Percentiles rank a stretch among this genome's conserved stretches.
phyloP scores from a whole-genome alignment of 208 protist species.

The Willaertia magna region DNA sequence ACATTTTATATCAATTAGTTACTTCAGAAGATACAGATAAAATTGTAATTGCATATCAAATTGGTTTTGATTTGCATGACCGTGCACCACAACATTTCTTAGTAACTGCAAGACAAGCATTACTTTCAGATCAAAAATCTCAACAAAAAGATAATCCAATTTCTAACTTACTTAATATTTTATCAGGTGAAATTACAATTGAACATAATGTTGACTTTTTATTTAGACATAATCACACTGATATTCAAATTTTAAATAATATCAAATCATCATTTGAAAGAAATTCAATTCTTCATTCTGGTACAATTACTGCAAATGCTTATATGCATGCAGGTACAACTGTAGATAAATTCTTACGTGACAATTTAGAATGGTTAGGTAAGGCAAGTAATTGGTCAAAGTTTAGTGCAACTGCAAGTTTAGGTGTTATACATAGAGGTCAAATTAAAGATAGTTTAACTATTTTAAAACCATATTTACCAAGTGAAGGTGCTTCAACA shows the following conservation, averaged over 20 bases:
- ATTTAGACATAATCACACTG: constrained; percentile 75
- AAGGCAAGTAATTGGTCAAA: constrained; percentile 91
- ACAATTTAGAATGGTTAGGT: constrained; percentile 90
- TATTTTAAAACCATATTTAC: constrained; percentile 81
- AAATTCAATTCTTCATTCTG: constrained; percentile 51
- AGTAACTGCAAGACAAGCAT: constrained; percentile 38
- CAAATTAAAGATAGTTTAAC: constrained; percentile 67
- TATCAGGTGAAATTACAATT: constrained; percentile 64
- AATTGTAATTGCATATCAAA: constrained; percentile 52
- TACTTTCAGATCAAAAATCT: constrained; percentile 17
- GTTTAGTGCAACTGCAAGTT: constrained; percentile 83
- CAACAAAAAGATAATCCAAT: background rate
- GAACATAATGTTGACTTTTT: constrained; percentile 85
- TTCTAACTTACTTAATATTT: constrained; percentile 28
- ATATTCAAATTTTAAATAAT: constrained; percentile 81
- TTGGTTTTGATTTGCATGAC: constrained; percentile 69
- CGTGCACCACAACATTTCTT: constrained; percentile 69
- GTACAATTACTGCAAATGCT: constrained; percentile 82
- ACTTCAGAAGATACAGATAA: constrained; percentile 27
- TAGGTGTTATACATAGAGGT: constrained; percentile 92
- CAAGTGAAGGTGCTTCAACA: constrained; percentile 18
- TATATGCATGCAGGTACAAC: constrained; percentile 96
- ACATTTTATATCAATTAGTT: constrained; percentile 59
- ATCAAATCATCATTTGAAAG: constrained; percentile 73
- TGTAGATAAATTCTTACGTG: constrained; percentile 88